Percentiles rank a stretch among this genome's conserved stretches.
phyloP scores from a whole-genome alignment of 2,329 filamentous ascomycete genomes.

The Penicillium capsulatum region DNA sequence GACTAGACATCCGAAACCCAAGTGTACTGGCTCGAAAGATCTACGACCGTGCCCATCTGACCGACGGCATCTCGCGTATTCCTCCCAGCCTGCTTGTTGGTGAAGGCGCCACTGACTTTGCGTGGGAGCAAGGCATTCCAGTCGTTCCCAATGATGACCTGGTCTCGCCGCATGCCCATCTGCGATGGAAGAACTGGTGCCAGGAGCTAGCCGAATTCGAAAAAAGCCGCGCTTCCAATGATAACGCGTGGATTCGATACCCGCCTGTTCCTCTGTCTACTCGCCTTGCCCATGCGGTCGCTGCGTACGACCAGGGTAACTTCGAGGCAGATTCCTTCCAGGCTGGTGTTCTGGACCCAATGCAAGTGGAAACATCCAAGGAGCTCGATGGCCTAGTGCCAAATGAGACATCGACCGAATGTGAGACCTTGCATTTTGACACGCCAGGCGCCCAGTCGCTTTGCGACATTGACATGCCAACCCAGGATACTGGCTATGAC shows the following conservation, averaged over 20 bases:
- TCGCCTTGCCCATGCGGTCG: slow-evolving; percentile 1
- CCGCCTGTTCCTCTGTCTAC: slow-evolving; percentile 21
- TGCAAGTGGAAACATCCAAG: too few relatives aligned
- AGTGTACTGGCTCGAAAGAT: slow-evolving; percentile 81
- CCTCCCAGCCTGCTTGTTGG: slow-evolving; percentile 90
- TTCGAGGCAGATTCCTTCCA: too few relatives aligned
- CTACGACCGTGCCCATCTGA: slow-evolving; percentile 69
- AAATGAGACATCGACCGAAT: too few relatives aligned
- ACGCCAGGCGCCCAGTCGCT: too few relatives aligned
- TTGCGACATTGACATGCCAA: too few relatives aligned
- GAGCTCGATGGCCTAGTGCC: too few relatives aligned
- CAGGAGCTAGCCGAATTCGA: slow-evolving; percentile 36
- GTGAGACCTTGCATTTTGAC: too few relatives aligned
- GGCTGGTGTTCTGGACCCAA: too few relatives aligned
- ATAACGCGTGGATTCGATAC: slow-evolving; percentile 21
- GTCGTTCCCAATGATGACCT: slow-evolving; percentile 70
- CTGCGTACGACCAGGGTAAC: too few relatives aligned
- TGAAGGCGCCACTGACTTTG: slow-evolving; percentile 81
- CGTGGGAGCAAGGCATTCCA: slow-evolving; percentile 69
- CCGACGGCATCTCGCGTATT: slow-evolving; percentile 79
- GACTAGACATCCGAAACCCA: slow-evolving; percentile 69
- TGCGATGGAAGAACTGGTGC: slow-evolving; percentile 75
- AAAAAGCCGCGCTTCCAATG: slow-evolving; percentile 50
- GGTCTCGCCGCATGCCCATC: slow-evolving; percentile 72
- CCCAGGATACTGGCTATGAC: slow-evolving; percentile 37